A percentile compares a stretch with the other conserved stretches of the same genome.
These are phyloP conservation scores for Cladobotryum mycophilum DNA, from an alignment of 2,329 filamentous ascomycete genomes.

Conservation along the genomic window DNA sequence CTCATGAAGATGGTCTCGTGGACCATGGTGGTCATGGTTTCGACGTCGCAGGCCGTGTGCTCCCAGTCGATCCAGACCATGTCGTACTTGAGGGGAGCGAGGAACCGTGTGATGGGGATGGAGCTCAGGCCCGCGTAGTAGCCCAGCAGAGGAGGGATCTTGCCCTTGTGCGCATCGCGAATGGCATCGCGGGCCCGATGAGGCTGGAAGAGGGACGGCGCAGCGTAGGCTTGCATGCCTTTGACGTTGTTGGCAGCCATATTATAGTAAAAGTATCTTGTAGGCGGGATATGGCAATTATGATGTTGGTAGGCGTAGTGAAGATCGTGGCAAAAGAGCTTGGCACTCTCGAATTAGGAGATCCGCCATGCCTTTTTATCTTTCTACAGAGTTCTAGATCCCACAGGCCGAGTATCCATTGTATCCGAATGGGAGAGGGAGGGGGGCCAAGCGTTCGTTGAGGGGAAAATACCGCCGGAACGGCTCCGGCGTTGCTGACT, in stretches of 20 bases:
- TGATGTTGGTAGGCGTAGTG: too few species aligned
- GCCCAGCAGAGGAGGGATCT: constrained; percentile 37
- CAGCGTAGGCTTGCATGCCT: constrained; percentile 37
- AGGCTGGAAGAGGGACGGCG: constrained; percentile 41
- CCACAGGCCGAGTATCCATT: too few species aligned
- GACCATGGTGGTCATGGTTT: constrained; percentile 46
- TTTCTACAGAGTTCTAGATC: too few species aligned
- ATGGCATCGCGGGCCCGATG: constrained; percentile 39
- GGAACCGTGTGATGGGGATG: constrained; percentile 32
- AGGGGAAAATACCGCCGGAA: too few species aligned
- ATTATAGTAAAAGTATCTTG: too few species aligned
- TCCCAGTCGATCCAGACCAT: constrained; percentile 43
- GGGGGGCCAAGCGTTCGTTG: too few species aligned
- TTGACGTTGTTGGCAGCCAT: not conserved
- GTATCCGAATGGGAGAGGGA: too few species aligned
- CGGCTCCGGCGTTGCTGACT: too few species aligned
- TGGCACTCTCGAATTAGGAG: too few species aligned
- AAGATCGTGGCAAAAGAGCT: too few species aligned
- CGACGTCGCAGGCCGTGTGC: constrained; percentile 38
- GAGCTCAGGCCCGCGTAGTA: constrained; percentile 37
- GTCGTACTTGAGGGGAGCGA: constrained; percentile 39
- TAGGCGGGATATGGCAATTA: too few species aligned
- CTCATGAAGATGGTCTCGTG: constrained; percentile 42
- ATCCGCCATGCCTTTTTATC: too few species aligned
- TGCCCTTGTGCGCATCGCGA: constrained; percentile 39